phyloP scores from a whole-genome alignment of 1,139 yeast genomes.

The Pichiaceae sp. region DNA sequence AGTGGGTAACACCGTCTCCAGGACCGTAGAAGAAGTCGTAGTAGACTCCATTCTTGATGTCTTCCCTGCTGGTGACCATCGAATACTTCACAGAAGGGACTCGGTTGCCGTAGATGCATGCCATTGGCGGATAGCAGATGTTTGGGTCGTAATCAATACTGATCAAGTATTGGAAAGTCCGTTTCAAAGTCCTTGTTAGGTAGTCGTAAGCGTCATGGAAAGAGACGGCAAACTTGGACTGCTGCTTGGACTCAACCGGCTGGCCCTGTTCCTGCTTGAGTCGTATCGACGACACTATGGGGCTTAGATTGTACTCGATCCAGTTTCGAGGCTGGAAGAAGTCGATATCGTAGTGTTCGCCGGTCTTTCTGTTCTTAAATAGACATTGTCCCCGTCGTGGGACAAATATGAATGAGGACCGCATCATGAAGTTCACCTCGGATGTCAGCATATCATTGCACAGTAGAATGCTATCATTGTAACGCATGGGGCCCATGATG shows the following conservation, averaged over 20 bases:
- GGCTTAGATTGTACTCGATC: constrained; percentile 70
- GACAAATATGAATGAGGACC: constrained; percentile 70
- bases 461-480: constrained; percentile 71
- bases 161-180: constrained; percentile 50
- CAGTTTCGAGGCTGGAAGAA: constrained; percentile 74
- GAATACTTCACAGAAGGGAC: constrained; percentile 85
- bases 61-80: constrained; percentile 50
- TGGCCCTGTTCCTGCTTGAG: constrained; percentile 14
- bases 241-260: constrained; percentile 8
- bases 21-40: constrained; percentile 76
- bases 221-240: constrained; percentile 22
- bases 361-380: constrained; percentile 53
- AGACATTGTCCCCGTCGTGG: constrained; percentile 77
- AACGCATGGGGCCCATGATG: constrained; percentile 75
- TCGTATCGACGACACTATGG: constrained; percentile 46
- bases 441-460: constrained; percentile 69
- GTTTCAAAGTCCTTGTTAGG: constrained; percentile 48
- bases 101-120: constrained; percentile 67
- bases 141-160: constrained; percentile 48
- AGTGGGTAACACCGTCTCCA: constrained; percentile 90
- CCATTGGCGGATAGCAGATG: constrained; percentile 70
- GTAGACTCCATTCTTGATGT: constrained; percentile 63
- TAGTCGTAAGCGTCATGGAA: constrained; percentile 61
- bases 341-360: constrained; percentile 57
- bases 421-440: constrained; percentile 81